Conservation (phyloP, 257 asterid species). For the Nicotiana tomentosiformis region DNA sequence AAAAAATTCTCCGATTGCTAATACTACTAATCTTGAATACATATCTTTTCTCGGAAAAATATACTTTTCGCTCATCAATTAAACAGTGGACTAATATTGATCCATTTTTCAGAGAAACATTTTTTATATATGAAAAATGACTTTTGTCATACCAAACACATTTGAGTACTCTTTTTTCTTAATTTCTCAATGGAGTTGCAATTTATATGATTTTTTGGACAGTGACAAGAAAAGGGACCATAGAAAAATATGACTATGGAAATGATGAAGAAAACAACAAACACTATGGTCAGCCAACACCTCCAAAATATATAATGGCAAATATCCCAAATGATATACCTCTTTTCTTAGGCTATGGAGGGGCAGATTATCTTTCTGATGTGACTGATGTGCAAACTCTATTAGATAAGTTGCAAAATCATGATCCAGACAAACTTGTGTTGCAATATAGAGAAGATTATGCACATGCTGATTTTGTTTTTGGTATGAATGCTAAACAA, state of each 20-base stretch:
- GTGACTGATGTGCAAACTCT: conserved; percentile 35
- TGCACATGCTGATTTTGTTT: conserved; percentile 58
- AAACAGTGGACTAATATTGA: too few species aligned
- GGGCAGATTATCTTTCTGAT: conserved; percentile 53
- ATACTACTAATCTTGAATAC: too few species aligned
- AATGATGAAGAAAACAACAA: conserved; percentile 32
- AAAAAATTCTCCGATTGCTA: too few species aligned
- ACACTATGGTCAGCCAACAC: conserved; percentile 48
- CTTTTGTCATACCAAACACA: too few species aligned
- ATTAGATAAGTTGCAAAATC: conserved; percentile 27
- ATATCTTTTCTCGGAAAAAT: too few species aligned
- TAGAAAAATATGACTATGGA: conserved; percentile 57
- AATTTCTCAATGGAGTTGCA: not conserved
- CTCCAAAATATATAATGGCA: conserved; percentile 47
- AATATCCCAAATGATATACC: conserved; percentile 45
- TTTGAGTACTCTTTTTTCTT: too few species aligned
- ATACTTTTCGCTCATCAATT: too few species aligned
- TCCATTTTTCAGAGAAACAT: too few species aligned
- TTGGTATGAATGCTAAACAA: conserved; percentile 48
- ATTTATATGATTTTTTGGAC: not conserved
- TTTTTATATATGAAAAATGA: too few species aligned
- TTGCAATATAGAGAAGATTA: conserved; percentile 35
- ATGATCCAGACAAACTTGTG: conserved; percentile 34
- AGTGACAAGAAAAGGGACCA: conserved; percentile 60
- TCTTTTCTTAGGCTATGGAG: conserved; percentile 54